Base-by-base conservation (phyloP, 2,329 filamentous ascomycete genomes). In the Zasmidium angulare region DNA sequence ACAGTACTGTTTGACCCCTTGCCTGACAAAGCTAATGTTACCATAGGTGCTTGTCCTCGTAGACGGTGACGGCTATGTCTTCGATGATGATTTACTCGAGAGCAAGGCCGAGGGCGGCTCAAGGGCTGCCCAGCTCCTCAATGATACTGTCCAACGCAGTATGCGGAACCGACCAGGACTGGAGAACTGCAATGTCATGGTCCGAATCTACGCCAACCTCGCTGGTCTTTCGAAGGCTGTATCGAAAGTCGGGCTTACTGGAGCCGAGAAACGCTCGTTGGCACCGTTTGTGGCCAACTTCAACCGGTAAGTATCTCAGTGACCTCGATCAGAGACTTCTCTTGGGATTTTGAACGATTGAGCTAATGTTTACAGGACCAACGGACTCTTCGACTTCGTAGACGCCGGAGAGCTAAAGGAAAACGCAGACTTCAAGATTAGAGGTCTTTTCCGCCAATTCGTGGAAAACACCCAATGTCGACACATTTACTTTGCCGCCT, bases 401-500 rank as follows among this genome's bases (percentile, higher is more conserved):
- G 86, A 88, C 67, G 83, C 83, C 11, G 83, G 85, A 10, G 82
- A 84, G 62, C 78, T 83, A 36, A 86, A 86, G 66, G 83, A 85
- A 64, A 82, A 82, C 26, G 82, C 82, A 24, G 82, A 84, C 65
- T 83, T 82, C 68, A 88, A 88, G 69, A 78, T 88, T 55, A 78
- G 83, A 68, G 83, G 76, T 64, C 61, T 73, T 58, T 75, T 78
- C 68, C 75, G 77, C 3, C 75, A 86, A 1, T 86, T 84, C 61
- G 80, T 78, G 31, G 81, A 86, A 49, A 84, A 84, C 64, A 74
- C 78, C 2, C 83, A 86, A 66, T 89, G 86, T 75, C 84, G 83
- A 64, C 85, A 87, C 68, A 85, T 89, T 36, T 84, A 83, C 67
- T 84, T 86, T 58, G 86, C 84, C 3, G 84, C 81, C 43, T 88